Percentiles rank a stretch among this genome's conserved stretches.
Evolutionary conservation across 176 grass and related monocot species (phyloP).

Genomic region (Triticum dicoccoides): DNA sequence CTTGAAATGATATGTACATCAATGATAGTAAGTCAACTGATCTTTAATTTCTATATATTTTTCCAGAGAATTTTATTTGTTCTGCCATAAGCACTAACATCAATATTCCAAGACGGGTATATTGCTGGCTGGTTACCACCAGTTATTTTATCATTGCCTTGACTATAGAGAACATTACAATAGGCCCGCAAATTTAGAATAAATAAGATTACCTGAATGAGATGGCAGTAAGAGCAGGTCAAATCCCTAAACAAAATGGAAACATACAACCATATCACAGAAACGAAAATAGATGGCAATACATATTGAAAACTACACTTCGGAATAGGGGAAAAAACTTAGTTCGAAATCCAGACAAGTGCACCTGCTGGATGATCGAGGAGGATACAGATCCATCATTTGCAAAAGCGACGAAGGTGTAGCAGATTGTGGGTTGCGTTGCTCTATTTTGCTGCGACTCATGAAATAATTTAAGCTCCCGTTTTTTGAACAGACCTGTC

Average conservation of each 20-base stretch:
- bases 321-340: not conserved
- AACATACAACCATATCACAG: slow-evolving; percentile 3
- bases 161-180: not conserved
- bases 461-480: slow-evolving; percentile 45
- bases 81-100: not conserved
- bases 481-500: slow-evolving; percentile 66
- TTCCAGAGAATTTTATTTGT: not conserved
- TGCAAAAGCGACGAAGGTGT: slow-evolving; percentile 45
- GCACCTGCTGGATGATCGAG: slow-evolving; percentile 67
- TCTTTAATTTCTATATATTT: not conserved
- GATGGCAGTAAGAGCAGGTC: slow-evolving; percentile 69
- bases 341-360: not conserved
- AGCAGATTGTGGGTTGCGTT: slow-evolving; percentile 26
- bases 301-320: not conserved
- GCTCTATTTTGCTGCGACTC: slow-evolving; percentile 39
- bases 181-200: not conserved
- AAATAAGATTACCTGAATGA: slow-evolving; percentile 68
- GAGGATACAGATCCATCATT: slow-evolving; percentile 71
- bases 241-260: slow-evolving; percentile 63
- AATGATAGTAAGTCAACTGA: not conserved
- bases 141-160: not conserved
- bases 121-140: not conserved
- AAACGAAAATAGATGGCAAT: slow-evolving; percentile 9
- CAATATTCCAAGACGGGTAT: not conserved
- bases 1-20: not conserved